phyloP scores from a whole-genome alignment of 306 rosid genomes.

The Lupinus albus region DNA sequence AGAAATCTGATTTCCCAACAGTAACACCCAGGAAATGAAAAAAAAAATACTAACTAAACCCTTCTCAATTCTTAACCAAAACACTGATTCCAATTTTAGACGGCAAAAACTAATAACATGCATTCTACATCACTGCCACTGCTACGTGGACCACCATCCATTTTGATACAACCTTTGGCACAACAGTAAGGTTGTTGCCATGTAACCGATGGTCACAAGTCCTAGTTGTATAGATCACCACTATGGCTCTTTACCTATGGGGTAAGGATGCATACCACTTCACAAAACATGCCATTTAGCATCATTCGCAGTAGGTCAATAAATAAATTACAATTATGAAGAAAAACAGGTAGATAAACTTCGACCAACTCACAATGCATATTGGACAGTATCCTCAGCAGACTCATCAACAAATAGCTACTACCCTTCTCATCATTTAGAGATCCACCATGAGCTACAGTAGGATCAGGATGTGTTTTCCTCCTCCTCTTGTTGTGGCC shows the following conservation, averaged over 20 bases:
- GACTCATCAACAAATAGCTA: constrained; percentile 71
- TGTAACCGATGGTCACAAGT: no score
- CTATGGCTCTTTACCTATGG: no score
- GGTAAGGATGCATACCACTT: no score
- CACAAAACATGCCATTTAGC: not conserved
- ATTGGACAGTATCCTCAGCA: constrained; percentile 79
- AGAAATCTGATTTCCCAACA: constrained; percentile 1
- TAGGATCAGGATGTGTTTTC: constrained; percentile 70
- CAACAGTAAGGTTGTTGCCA: no score
- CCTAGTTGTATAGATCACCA: no score
- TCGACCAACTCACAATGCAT: constrained; percentile 73
- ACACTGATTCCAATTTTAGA: no score
- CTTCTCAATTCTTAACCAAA: not conserved
- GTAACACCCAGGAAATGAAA: constrained; percentile 15
- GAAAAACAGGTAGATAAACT: constrained; percentile 33
- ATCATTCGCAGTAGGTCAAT: constrained; percentile 31
- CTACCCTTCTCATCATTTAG: constrained; percentile 72
- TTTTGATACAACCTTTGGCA: no score
- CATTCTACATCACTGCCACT: no score
- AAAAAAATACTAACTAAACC: not conserved
- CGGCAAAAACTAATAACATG: no score
- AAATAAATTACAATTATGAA: constrained; percentile 12
- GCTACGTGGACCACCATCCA: no score
- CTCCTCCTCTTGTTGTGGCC: constrained; percentile 96
- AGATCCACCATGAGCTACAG: constrained; percentile 61